Evolutionary conservation across 768 basidiomycete species (phyloP).

Genomic region (Crassisporium funariophilum): DNA sequence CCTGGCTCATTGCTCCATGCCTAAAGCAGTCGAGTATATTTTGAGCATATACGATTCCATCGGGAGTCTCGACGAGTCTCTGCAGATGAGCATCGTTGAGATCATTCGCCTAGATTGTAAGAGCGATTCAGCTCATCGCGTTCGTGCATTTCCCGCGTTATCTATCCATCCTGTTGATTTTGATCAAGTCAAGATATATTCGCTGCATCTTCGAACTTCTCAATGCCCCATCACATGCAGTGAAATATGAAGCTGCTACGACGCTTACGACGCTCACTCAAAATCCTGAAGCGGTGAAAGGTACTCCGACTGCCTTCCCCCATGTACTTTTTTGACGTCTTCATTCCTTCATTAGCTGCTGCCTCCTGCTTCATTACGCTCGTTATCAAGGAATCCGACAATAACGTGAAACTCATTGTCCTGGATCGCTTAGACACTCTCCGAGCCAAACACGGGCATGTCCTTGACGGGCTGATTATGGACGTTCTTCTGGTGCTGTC

Average conservation of each 20-base stretch:
- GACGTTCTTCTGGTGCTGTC: slow-evolving; percentile 91
- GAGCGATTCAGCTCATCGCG: slow-evolving; percentile 78
- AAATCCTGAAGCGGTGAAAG: slow-evolving; percentile 95
- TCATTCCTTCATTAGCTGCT: slow-evolving; percentile 57
- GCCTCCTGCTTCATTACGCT: slow-evolving; percentile 87
- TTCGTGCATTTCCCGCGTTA: slow-evolving; percentile 38
- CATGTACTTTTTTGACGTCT: background rate
- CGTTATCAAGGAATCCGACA: slow-evolving; percentile 94
- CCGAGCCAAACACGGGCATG: slow-evolving; percentile 81
- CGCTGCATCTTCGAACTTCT: slow-evolving; percentile 91
- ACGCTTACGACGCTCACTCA: slow-evolving; percentile 93
- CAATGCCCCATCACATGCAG: slow-evolving; percentile 86
- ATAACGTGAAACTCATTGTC: slow-evolving; percentile 98
- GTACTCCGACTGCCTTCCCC: slow-evolving; percentile 36
- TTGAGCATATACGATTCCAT: slow-evolving; percentile 84
- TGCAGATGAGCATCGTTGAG: slow-evolving; percentile 97
- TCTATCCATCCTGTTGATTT: slow-evolving; percentile 8
- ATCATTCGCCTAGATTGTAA: slow-evolving; percentile 90
- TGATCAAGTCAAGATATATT: slow-evolving; percentile 82
- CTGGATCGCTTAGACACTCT: slow-evolving; percentile 86
- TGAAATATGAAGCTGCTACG: slow-evolving; percentile 97
- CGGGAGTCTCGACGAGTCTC: slow-evolving; percentile 78
- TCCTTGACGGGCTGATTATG: slow-evolving; percentile 92
- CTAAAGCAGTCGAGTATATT: slow-evolving; percentile 91
- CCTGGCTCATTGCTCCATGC: slow-evolving; percentile 82